These are phyloP conservation scores for Lodderomyces beijingensis DNA, from an alignment of 1,139 yeast genomes.

Conservation along the genomic window DNA sequence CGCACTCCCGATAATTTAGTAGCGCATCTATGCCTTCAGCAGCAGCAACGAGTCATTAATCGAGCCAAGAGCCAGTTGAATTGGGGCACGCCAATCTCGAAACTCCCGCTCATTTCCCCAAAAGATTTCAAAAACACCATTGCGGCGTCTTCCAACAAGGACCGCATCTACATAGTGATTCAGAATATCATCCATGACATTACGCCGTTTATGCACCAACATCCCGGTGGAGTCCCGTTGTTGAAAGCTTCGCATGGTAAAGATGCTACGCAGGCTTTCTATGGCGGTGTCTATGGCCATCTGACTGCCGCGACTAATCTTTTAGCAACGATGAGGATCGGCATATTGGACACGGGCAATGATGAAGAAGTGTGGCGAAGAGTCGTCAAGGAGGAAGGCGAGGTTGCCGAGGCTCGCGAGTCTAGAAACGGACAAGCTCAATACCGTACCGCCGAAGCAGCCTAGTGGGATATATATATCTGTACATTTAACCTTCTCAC, in stretches of 20 bases:
- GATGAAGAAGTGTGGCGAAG: conserved; percentile 80
- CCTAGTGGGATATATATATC: conserved; percentile 16
- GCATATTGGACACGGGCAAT: conserved; percentile 71
- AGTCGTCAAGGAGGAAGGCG: conserved; percentile 41
- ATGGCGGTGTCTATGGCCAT: conserved; percentile 72
- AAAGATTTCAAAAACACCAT: conserved; percentile 47
- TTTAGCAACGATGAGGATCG: conserved; percentile 72
- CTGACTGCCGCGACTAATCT: conserved; percentile 70
- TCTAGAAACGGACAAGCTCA: conserved; percentile 21
- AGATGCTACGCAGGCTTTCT: conserved; percentile 69
- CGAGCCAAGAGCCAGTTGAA: conserved; percentile 57
- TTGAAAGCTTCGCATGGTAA: conserved; percentile 62
- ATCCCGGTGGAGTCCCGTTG: conserved; percentile 66
- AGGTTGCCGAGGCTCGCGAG: conserved; percentile 22
- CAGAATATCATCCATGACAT: conserved; percentile 66
- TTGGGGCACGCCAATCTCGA: conserved; percentile 76
- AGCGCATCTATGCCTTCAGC: conserved; percentile 56
- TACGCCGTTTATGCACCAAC: conserved; percentile 67
- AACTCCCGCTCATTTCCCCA: conserved; percentile 49
- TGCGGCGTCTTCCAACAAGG: conserved; percentile 31
- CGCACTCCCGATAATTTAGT: conserved; percentile 45
- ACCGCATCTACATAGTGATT: conserved; percentile 40
- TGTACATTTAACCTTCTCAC: not conserved
- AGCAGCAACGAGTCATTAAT: conserved; percentile 59
- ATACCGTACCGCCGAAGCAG: conserved; percentile 44